Conservation (phyloP, 768 basidiomycete species). For the Termitomyces heimii region DNA sequence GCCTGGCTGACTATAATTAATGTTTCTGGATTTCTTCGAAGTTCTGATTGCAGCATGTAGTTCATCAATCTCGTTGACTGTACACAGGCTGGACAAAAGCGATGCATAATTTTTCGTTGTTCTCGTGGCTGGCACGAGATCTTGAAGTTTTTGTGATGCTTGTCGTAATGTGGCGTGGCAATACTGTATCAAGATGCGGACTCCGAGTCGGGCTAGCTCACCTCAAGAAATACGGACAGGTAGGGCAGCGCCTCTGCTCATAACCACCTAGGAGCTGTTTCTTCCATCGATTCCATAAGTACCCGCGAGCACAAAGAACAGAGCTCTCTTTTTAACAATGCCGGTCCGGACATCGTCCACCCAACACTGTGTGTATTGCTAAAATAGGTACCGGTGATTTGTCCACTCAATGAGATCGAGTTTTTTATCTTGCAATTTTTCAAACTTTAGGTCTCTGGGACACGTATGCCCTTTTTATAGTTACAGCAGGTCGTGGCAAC, state of each 20-base stretch:
- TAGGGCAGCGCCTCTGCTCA: not conserved
- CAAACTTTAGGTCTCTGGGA: too few species aligned
- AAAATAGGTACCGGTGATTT: too few species aligned
- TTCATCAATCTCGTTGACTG: not conserved
- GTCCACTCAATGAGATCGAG: too few species aligned
- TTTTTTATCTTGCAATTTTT: too few species aligned
- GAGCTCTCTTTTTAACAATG: not conserved
- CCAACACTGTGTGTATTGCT: too few species aligned
- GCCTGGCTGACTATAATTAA: not conserved
- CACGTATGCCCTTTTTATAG: not conserved
- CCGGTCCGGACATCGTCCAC: not conserved
- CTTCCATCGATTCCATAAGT: not conserved
- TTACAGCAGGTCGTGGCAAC: too few species aligned
- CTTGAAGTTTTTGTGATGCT: not conserved
- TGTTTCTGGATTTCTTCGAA: not conserved
- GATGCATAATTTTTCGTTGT: not conserved
- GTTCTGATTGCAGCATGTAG: not conserved
- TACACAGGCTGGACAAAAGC: not conserved
- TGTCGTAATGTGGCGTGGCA: not conserved
- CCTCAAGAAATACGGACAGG: not conserved
- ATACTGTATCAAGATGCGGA: not conserved
- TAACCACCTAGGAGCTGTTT: not conserved
- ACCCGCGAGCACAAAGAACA: not conserved
- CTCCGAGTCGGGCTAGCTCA: not conserved
- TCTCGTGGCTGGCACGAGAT: not conserved